Conservation (phyloP, 768 basidiomycete species). For the Pleurotus djamor region DNA sequence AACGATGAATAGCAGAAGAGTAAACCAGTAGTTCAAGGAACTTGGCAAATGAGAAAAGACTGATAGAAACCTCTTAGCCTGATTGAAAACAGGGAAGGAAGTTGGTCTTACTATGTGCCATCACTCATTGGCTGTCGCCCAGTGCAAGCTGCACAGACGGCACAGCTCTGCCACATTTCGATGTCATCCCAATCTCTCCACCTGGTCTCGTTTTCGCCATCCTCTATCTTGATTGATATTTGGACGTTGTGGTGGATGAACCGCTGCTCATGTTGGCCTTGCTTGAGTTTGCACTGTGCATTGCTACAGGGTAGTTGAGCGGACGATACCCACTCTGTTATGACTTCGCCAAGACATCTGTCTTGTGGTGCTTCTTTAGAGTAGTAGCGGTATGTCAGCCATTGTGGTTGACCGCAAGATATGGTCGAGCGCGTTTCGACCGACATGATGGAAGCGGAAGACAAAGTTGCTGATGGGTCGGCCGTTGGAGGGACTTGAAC, state of each 20-base stretch:
- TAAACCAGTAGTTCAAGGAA: conserved; percentile 54
- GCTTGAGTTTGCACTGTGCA: conserved; percentile 27
- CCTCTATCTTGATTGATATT: conserved; percentile 23
- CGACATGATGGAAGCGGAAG: conserved; percentile 6
- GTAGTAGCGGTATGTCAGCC: conserved; percentile 52
- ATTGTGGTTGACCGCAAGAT: conserved; percentile 43
- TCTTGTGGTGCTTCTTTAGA: conserved; percentile 27
- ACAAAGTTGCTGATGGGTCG: neutral
- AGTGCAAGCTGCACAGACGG: conserved; percentile 38
- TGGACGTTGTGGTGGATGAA: conserved; percentile 36
- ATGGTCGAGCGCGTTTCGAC: conserved; percentile 10
- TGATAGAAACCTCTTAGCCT: conserved; percentile 13
- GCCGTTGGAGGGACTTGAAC: neutral
- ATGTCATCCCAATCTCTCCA: conserved; percentile 20
- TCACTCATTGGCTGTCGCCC: conserved; percentile 32
- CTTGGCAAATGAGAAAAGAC: conserved; percentile 56
- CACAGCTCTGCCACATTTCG: conserved; percentile 49
- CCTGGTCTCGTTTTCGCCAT: conserved; percentile 10
- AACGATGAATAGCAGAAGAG: conserved; percentile 30
- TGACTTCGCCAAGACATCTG: conserved; percentile 38
- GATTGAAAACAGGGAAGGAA: neutral
- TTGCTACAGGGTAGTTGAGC: conserved; percentile 33
- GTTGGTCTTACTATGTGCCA: conserved; percentile 47
- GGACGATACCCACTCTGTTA: conserved; percentile 27
- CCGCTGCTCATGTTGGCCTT: conserved; percentile 42